Evolutionary conservation across 2,329 filamentous ascomycete genomes (phyloP).

Genomic region (Westerdykella ornata): DNA sequence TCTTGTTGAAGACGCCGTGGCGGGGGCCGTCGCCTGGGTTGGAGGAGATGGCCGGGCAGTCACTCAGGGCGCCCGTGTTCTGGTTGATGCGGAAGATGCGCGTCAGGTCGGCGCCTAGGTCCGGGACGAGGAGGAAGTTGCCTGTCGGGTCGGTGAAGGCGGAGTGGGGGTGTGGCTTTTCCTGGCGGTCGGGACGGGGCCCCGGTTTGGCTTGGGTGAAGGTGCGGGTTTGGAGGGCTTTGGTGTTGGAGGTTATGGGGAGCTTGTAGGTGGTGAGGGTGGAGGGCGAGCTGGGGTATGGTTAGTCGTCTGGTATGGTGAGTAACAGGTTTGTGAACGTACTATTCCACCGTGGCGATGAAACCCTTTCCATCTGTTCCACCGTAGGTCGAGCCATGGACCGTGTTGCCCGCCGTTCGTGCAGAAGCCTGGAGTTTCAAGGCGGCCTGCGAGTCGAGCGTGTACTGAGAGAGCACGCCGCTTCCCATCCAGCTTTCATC

Average conservation of each 20-base stretch:
- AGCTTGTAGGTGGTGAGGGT: slow-evolving; percentile 21
- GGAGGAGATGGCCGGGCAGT: slow-evolving; percentile 38
- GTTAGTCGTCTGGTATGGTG: slow-evolving; percentile 4
- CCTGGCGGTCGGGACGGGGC: slow-evolving; percentile 44
- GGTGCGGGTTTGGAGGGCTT: slow-evolving; percentile 9
- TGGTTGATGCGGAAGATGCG: slow-evolving; percentile 47
- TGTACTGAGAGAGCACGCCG: slow-evolving; percentile 6
- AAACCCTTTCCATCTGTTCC: slow-evolving; percentile 16
- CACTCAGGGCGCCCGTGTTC: slow-evolving; percentile 38
- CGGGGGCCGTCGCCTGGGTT: slow-evolving; percentile 46
- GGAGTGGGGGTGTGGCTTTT: slow-evolving; percentile 49
- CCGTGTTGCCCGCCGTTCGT: slow-evolving; percentile 11
- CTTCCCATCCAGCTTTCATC: slow-evolving; percentile 11
- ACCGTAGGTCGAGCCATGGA: slow-evolving; percentile 13
- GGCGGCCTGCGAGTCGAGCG: slow-evolving; percentile 2
- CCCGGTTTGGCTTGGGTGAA: slow-evolving; percentile 29
- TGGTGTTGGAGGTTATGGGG: slow-evolving; percentile 12
- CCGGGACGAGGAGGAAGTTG: slow-evolving; percentile 44
- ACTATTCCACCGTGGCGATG: slow-evolving; percentile 15
- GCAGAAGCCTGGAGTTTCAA: slow-evolving; percentile 2
- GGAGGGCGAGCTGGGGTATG: slow-evolving; percentile 2
- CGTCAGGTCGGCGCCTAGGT: slow-evolving; percentile 50
- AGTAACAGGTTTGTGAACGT: slow-evolving; percentile 1
- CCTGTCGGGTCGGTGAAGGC: slow-evolving; percentile 44
- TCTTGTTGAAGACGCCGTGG: slow-evolving; percentile 43